Evolutionary conservation across 139 green algal genomes (phyloP), one percentile per base, ranked within the genome.

Genomic region (Picochlorum sp.): DNA sequence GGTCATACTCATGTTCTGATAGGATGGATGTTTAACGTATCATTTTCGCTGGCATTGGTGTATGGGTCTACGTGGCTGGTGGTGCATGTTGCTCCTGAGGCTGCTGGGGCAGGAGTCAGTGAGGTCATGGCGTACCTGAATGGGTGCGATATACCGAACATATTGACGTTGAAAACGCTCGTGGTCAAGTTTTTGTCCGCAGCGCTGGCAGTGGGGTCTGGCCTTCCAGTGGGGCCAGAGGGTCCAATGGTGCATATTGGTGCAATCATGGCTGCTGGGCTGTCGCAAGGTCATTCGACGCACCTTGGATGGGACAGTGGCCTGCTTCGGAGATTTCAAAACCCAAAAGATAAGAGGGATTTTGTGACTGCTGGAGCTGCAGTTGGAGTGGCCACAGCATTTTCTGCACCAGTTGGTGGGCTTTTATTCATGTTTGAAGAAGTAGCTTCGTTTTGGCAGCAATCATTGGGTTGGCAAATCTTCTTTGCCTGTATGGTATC

Each of bases 51-150:
- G 16, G 49, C 50, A 3, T 71, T 96, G 56, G 88, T 90, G 59
- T 80, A 78, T 9, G 71, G 65, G n/a, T 72, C 79, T 18, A 77
- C 82, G 9, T 83, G 70, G 56, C 60, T 82, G n/a, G 88, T 92
- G 28, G 86, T 95, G 28, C 80, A 81, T 24, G 64, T 80, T 15
- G 84, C 87, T 7, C 86, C 87, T 1, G 79, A 86, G 61, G 85
- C 85, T 15, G 71, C 68, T 28, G 82, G 80, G 10, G 79, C 72
- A 26, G 85, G 87, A 4, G 86, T 95, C 26, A 84, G 87, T 0
- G 88, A 95, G 58, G 80, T 94, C 38, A 94, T 89, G 78, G 86
- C 89, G 9, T 96, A 93, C 72, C 77, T 96, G 30, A 96, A 96
- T 58, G 89, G 89, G 26, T 89, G 74, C 68, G 74, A 83, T 64